These are phyloP conservation scores for Calonectria pteridis DNA, from an alignment of 2,329 filamentous ascomycete species.

Conservation along the genomic window DNA sequence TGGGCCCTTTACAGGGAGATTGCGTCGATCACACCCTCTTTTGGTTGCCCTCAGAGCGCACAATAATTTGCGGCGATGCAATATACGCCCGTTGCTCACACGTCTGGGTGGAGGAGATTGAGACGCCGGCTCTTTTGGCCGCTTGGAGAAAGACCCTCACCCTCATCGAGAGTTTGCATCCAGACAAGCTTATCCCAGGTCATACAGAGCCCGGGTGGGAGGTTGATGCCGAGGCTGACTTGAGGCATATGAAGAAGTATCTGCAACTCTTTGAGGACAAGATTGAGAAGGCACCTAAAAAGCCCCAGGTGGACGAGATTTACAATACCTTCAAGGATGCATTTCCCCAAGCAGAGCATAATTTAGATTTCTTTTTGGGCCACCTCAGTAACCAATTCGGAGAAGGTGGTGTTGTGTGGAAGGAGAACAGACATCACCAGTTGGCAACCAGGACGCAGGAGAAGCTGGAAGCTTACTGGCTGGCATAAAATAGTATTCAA, in stretches of 20 bases:
- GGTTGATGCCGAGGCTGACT: background rate
- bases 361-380: background rate
- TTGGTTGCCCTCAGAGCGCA: background rate
- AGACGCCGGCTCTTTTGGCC: background rate
- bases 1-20: background rate
- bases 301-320: background rate
- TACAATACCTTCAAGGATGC: background rate
- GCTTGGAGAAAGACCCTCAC: background rate
- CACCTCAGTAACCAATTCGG: constrained; percentile 2
- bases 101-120: constrained; percentile 1
- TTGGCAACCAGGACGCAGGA: background rate
- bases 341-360: background rate
- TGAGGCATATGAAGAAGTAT: background rate
- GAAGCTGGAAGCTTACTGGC: background rate
- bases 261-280: background rate
- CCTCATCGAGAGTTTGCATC: background rate
- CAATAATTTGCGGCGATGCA: background rate
- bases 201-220: background rate
- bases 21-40: background rate
- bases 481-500: background rate
- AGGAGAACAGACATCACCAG: background rate
- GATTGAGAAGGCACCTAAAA: background rate
- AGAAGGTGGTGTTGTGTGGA: background rate
- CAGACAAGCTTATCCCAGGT: background rate
- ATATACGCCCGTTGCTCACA: background rate